A percentile compares a stretch with the other conserved stretches of the same genome.
phyloP scores from a whole-genome alignment of 2,329 filamentous ascomycete species.

The Cladosporium sp. region DNA sequence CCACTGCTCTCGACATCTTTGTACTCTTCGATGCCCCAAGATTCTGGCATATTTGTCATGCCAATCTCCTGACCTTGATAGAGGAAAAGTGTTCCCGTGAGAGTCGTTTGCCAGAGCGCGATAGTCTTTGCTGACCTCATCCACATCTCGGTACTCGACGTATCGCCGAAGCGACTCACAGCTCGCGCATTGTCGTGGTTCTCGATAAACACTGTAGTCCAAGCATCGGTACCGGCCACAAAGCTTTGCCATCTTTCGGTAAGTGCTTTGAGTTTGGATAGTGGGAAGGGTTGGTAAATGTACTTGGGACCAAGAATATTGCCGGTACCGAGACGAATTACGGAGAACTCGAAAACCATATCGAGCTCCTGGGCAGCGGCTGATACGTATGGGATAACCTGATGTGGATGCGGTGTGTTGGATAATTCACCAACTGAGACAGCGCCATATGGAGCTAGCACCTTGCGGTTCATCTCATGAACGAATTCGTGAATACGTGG shows the following conservation, averaged over 20 bases:
- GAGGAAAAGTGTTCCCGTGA: slow-evolving; percentile 62
- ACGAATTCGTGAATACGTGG: slow-evolving; percentile 47
- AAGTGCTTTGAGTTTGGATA: slow-evolving; percentile 3
- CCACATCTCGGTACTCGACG: slow-evolving; percentile 29
- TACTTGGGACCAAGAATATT: slow-evolving; percentile 19
- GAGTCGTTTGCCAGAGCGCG: slow-evolving; percentile 53
- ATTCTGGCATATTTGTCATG: slow-evolving; percentile 59
- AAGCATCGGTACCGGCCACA: slow-evolving; percentile 57
- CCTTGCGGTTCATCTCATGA: slow-evolving; percentile 39
- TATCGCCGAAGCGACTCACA: slow-evolving; percentile 51
- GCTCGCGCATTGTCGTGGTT: slow-evolving; percentile 63
- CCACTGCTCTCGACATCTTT: slow-evolving; percentile 58
- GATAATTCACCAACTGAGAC: slow-evolving; percentile 53
- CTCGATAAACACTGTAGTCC: slow-evolving; percentile 63
- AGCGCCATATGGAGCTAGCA: slow-evolving; percentile 46
- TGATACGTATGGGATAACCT: slow-evolving; percentile 52
- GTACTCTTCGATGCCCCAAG: slow-evolving; percentile 59
- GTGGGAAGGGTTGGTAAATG: slow-evolving; percentile 16
- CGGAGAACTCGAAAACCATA: slow-evolving; percentile 72
- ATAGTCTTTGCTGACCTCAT: slow-evolving; percentile 55
- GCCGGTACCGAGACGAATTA: slow-evolving; percentile 46
- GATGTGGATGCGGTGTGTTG: slow-evolving; percentile 43
- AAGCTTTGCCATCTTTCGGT: slow-evolving; percentile 30
- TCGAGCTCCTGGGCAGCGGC: slow-evolving; percentile 55
- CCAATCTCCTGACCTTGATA: slow-evolving; percentile 68